These are phyloP conservation scores for Saccharomyces kudriavzevii DNA, from an alignment of 805 yeast genomes.

Conservation along the genomic window DNA sequence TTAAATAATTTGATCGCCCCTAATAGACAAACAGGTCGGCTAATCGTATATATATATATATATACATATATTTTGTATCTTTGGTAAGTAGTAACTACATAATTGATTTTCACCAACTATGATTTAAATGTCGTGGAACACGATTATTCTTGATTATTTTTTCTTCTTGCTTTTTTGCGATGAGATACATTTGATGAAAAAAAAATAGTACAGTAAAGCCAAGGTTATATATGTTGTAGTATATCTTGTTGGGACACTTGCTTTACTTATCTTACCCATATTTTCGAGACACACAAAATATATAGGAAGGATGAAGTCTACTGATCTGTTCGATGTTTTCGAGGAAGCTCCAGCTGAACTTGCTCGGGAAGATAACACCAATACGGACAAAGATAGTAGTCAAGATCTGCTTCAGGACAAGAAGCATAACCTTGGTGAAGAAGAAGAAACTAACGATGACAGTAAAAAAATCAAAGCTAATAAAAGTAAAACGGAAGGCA, in stretches of 20 bases:
- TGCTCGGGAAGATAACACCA: constrained; percentile 7
- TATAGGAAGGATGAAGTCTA: background rate
- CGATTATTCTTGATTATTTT: background rate
- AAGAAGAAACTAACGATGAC: constrained; percentile 4
- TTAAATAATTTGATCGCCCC: background rate
- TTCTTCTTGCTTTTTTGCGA: background rate
- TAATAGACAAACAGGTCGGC: background rate
- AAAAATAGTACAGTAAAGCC: background rate
- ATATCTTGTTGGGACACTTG: background rate
- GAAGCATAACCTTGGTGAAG: constrained; percentile 15
- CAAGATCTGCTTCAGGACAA: constrained; percentile 5
- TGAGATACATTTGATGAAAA: background rate
- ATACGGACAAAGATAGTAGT: background rate
- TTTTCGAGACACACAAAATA: background rate
- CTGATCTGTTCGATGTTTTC: constrained; percentile 29
- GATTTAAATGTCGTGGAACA: background rate
- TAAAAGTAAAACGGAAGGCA: constrained; percentile 30
- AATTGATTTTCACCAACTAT: too few relatives aligned
- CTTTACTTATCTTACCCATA: background rate
- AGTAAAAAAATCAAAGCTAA: constrained; percentile 9
- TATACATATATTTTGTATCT: too few relatives aligned
- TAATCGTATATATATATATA: background rate
- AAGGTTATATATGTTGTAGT: background rate
- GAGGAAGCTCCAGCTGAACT: constrained; percentile 22
- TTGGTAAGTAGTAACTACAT: too few relatives aligned